Base-by-base conservation (phyloP, 2,329 filamentous ascomycete genomes). In the Botrytis paeoniae region DNA sequence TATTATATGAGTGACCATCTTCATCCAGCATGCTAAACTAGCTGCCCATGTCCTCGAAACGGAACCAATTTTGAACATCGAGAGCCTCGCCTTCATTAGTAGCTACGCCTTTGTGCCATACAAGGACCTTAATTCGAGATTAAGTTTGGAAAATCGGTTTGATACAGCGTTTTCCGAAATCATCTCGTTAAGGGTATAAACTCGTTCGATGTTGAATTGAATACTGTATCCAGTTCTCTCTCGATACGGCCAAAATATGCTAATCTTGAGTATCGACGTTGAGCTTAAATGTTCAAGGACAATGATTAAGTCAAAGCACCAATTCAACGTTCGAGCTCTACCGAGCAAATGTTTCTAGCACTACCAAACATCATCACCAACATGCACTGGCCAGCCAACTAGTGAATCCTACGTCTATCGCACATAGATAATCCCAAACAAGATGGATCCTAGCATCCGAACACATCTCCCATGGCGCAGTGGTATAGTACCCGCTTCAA, bases 21-120 rank as follows among this genome's bases (percentile, higher is more conserved):
- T 63, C 14, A 75, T 73, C 43, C 61, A 68, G 25, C 68, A 75
- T 66, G 73, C 74, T 18, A 29, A 71, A 29, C 22, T 63, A 7
- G 72, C 75, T 48, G 73, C 61, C 32, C 54, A 73, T 14, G 60
- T 73, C 32, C 63, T 76, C 10, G 61, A 73, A 25, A 45, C 16
- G 6, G 59, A 48, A 35, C 41, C 22, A 4, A 73, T n/a, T 5
- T 68, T 20, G 29, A 62, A 43, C 62, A 62, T 39, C 74, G 69
- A 70, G 70, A 48, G 64, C 75, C 75, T 71, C 43, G 57, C 48
- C 8, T 71, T 72, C 54, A 70, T 77, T 41, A 73, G 69, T 39
- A 70, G 74, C 29, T 76, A 75, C 54, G 73, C 70, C 3, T 73
- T 72, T 45, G 32, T 65, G 7, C 60, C 72, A 1, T 73, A 69